Evolutionary conservation across 345 rosid species (phyloP).

Genomic region (Boechera retrofracta): DNA sequence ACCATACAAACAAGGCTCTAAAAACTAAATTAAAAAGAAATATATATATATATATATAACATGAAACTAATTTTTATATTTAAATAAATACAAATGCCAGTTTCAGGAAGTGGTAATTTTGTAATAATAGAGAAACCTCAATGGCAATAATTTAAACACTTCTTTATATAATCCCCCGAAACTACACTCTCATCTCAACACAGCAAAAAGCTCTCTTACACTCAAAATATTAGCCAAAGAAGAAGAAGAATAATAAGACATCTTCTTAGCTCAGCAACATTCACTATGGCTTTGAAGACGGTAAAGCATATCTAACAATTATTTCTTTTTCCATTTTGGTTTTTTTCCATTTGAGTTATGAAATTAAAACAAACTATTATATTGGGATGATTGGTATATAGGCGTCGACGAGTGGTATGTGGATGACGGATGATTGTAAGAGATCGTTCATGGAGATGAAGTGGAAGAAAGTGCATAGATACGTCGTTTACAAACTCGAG

Average conservation of each 20-base stretch:
- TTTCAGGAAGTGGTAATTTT: constrained; percentile 1
- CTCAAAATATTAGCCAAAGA: constrained; percentile 1
- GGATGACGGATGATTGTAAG: constrained; percentile 92
- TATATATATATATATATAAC: no score
- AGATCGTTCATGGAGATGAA: constrained; percentile 93
- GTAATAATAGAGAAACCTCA: constrained; percentile 23
- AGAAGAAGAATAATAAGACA: constrained; percentile 19
- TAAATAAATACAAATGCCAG: neutral
- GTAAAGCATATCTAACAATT: constrained; percentile 43
- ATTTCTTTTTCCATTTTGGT: no score
- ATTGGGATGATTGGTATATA: neutral
- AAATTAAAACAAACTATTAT: neutral
- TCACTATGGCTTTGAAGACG: constrained; percentile 95
- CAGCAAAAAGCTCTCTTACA: constrained; percentile 15
- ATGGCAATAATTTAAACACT: constrained; percentile 13
- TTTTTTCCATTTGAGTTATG: neutral
- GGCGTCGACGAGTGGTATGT: constrained; percentile 84
- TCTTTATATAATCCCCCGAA: constrained; percentile 31
- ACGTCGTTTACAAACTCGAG: constrained; percentile 90
- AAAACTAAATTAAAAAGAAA: neutral
- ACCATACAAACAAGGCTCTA: neutral
- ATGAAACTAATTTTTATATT: neutral
- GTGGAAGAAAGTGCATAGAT: constrained; percentile 91
- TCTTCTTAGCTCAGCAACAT: constrained; percentile 40
- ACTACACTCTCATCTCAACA: constrained; percentile 14